Base-by-base conservation (phyloP, 1,284 basidiomycete genomes). In the Heterobasidion occidentale region DNA sequence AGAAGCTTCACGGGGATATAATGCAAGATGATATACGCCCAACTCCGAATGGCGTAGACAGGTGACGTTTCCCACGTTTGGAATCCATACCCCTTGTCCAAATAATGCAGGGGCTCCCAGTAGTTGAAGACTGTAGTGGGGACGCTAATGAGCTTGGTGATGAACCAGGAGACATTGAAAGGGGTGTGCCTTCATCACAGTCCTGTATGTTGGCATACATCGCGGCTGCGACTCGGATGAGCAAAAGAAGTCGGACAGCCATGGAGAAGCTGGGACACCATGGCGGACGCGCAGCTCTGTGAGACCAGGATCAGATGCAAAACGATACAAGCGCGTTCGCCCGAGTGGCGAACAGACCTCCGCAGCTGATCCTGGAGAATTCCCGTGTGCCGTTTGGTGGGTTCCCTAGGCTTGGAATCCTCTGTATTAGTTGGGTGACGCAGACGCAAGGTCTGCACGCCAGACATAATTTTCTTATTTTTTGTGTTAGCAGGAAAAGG, bases 11-110 rank as follows among this genome's bases (percentile, higher is more conserved):
- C 77, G n/a, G 85, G 79, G 20, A 86, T 64, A 49, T 83, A 67
- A 71, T 94, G 92, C 14, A 95, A 67, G 38, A 92, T 68, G 57
- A 96, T 81, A 70, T 98, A 99, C 9, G 92, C 84, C 94, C 94
- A 99, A 61, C 92, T 95, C 59, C 97, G 79, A 61, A 99, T 88
- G 7, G 94, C 87, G 67, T 89, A 98, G 56, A 83, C 73, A 7
- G 97, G 94, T 9, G 94, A 92, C 7, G 92, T 86, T 68, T 99
- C 97, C 97, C 97, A 99, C 1, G 97, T 98, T 72, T 99, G 94
- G 71, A 99, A 98, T 7, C 91, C 93, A 63, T 86, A 77, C 35
- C 91, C 91, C 61, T 85, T 76, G 61, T 86, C 81, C 54, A 95
- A 76, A 71, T 94, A 94, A 71, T 98, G 96, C 36, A 99, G 74